These are phyloP conservation scores for Komagataella mondaviorum DNA, from an alignment of 805 yeast genomes.

Conservation along the genomic window DNA sequence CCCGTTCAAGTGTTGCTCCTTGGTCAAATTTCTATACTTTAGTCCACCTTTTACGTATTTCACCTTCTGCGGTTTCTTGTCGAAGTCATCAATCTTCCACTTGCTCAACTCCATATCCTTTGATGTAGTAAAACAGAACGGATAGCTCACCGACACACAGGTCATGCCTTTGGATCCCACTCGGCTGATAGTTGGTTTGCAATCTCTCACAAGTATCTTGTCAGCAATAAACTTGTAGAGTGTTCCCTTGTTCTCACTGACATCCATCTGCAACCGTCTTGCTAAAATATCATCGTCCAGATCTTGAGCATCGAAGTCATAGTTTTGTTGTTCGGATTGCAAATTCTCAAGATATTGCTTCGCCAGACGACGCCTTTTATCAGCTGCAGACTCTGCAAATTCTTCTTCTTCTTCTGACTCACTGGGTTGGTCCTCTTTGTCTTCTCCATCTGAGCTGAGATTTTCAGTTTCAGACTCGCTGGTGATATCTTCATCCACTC, in stretches of 20 bases:
- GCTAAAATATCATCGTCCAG: constrained; percentile 78
- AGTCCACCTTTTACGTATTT: constrained; percentile 55
- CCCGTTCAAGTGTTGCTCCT: constrained; percentile 47
- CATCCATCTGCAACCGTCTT: constrained; percentile 72
- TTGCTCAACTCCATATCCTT: constrained; percentile 73
- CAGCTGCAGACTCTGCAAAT: constrained; percentile 72
- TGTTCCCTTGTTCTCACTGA: constrained; percentile 79
- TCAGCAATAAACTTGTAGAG: constrained; percentile 59
- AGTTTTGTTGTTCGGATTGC: constrained; percentile 37
- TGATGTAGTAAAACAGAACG: constrained; percentile 64
- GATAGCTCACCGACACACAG: constrained; percentile 38
- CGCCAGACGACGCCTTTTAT: constrained; percentile 86
- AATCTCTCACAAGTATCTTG: constrained; percentile 26
- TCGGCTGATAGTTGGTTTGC: constrained; percentile 31
- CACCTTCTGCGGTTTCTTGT: constrained; percentile 49
- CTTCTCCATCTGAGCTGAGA: constrained; percentile 24
- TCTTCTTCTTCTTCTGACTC: constrained; percentile 56
- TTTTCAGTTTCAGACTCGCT: constrained; percentile 36
- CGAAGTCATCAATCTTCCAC: constrained; percentile 50
- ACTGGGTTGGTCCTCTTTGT: constrained; percentile 18
- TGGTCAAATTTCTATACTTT: constrained; percentile 24
- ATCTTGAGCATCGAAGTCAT: constrained; percentile 79
- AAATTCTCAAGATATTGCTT: constrained; percentile 80
- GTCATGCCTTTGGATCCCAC: constrained; percentile 51
- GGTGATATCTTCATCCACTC: constrained; percentile 41